These are phyloP conservation scores for Lactuca saligna DNA, from an alignment of 129 eudicot species.

Conservation along the genomic window DNA sequence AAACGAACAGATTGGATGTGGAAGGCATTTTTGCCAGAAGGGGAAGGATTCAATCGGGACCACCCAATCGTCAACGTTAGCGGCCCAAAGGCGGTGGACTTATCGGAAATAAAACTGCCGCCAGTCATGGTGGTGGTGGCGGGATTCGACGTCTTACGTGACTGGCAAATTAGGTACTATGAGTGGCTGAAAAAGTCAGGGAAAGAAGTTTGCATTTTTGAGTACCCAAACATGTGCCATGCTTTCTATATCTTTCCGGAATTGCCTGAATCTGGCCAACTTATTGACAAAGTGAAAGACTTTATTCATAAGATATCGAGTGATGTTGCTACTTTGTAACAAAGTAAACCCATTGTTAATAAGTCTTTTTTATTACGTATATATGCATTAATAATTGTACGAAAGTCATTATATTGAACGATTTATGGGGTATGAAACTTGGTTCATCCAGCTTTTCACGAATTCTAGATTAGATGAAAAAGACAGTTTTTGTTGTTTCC, in stretches of 20 bases:
- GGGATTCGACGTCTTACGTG: not conserved
- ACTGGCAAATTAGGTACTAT: not conserved
- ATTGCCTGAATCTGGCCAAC: not conserved
- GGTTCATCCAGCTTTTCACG: no score
- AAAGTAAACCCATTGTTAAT: not conserved
- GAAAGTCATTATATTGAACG: no score
- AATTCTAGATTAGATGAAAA: no score
- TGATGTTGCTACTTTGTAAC: not conserved
- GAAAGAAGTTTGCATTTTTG: not conserved
- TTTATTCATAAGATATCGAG: not conserved
- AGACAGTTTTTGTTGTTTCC: no score
- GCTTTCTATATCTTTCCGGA: slow-evolving; percentile 14
- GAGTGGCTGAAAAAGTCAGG: not conserved
- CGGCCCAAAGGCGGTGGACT: no score
- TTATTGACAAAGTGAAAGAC: not conserved
- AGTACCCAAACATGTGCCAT: slow-evolving; percentile 8
- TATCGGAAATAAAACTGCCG: not conserved
- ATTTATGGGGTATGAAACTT: no score
- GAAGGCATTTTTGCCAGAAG: no score
- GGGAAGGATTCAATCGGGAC: no score
- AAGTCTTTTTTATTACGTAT: not conserved
- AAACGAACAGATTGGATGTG: no score
- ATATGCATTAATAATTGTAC: not conserved
- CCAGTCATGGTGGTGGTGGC: not conserved
- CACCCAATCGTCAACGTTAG: no score